A percentile compares a stretch with the other conserved stretches of the same genome.
phyloP scores from a whole-genome alignment of 2,329 filamentous ascomycete genomes.

The Talaromyces marneffei region DNA sequence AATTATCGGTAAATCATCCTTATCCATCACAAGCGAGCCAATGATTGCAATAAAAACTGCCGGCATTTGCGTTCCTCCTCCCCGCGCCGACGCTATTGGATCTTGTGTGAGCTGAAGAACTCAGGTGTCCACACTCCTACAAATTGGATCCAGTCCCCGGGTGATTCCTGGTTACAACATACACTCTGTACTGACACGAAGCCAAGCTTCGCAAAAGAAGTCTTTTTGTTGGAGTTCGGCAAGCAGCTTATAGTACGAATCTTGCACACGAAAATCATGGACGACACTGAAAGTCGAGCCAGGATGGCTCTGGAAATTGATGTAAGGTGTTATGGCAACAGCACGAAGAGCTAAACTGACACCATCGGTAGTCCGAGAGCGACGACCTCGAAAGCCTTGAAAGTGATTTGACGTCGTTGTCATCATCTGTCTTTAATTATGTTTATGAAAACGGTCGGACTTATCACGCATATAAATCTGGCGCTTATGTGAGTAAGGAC shows the following conservation, averaged over 20 bases:
- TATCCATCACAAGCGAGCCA: background rate
- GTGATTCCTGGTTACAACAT: background rate
- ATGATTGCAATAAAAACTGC: background rate
- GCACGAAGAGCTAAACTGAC: background rate
- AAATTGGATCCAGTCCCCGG: background rate
- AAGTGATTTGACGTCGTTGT: constrained; percentile 19
- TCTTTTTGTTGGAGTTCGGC: background rate
- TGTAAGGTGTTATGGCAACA: background rate
- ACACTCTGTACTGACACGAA: background rate
- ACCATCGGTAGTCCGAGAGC: constrained; percentile 1
- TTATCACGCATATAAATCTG: constrained; percentile 26
- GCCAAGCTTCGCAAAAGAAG: background rate
- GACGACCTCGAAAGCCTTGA: constrained; percentile 15
- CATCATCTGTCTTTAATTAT: constrained; percentile 18
- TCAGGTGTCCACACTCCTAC: background rate
- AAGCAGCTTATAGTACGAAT: background rate
- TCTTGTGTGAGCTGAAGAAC: background rate
- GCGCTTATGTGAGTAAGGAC: background rate
- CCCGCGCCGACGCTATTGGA: background rate
- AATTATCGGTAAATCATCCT: no score
- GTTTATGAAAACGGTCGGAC: constrained; percentile 29
- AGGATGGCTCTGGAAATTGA: constrained; percentile 7
- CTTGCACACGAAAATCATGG: background rate
- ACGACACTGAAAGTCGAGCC: background rate
- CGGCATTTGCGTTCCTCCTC: background rate